phyloP scores from a whole-genome alignment of 306 rosid species.

The Prunus padus region DNA sequence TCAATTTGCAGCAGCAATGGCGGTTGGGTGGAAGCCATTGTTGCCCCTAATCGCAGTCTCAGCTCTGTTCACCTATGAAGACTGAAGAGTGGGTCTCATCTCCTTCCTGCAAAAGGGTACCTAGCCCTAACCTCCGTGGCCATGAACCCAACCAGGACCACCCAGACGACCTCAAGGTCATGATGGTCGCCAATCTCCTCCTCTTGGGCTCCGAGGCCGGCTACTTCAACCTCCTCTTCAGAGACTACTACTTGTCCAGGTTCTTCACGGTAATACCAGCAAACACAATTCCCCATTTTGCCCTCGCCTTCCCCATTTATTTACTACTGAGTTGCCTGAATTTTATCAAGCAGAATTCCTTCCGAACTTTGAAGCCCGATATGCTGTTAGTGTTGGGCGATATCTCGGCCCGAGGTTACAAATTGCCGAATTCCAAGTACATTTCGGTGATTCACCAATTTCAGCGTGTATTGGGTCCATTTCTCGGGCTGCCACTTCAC shows the following conservation, averaged over 20 bases:
- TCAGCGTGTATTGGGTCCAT: constrained; percentile 51
- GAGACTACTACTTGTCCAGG: constrained; percentile 52
- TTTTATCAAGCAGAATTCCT: constrained; percentile 55
- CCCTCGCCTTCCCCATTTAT: neutral
- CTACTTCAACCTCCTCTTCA: constrained; percentile 38
- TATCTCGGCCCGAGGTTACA: constrained; percentile 61
- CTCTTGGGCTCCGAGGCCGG: constrained; percentile 48
- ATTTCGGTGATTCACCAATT: constrained; percentile 47
- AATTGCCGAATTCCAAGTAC: constrained; percentile 47
- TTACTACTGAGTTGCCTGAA: constrained; percentile 9
- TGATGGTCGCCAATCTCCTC: constrained; percentile 63
- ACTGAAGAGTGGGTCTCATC: constrained; percentile 53
- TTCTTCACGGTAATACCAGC: constrained; percentile 50
- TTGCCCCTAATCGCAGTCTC: constrained; percentile 32
- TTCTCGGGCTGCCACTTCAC: constrained; percentile 53
- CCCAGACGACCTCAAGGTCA: constrained; percentile 53
- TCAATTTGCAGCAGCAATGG: constrained; percentile 24
- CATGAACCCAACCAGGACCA: constrained; percentile 5
- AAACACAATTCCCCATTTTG: neutral
- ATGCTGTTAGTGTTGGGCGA: constrained; percentile 67
- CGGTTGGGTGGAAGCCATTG: constrained; percentile 35
- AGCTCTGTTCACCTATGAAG: constrained; percentile 40
- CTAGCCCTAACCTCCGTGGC: constrained; percentile 13
- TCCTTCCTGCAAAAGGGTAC: constrained; percentile 46
- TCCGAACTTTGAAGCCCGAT: constrained; percentile 52